Evolutionary conservation across 192 early-diverging fungal genomes (phyloP).

Genomic region (Coemansia javaensis): DNA sequence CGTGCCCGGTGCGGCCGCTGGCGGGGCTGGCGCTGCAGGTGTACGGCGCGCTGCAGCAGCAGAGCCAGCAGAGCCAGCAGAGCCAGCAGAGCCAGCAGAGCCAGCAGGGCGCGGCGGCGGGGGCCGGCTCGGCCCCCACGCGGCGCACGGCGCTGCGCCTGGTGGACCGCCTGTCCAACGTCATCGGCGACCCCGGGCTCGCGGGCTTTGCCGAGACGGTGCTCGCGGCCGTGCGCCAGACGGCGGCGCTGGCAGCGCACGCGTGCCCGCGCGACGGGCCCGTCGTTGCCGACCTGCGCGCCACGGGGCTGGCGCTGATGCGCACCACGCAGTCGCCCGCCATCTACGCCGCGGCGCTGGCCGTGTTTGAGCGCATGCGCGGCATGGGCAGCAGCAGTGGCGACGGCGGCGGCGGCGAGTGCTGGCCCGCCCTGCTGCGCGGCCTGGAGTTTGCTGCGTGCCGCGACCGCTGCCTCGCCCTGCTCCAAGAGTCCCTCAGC

Average conservation of each 20-base stretch:
- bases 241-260: slow-evolving; percentile 23
- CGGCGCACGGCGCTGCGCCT: slow-evolving; percentile 36
- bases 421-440: slow-evolving; percentile 26
- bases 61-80: no score
- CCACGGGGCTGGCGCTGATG: slow-evolving; percentile 30
- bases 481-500: slow-evolving; percentile 20
- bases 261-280: slow-evolving; percentile 25
- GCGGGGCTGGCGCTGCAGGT: slow-evolving; percentile 25
- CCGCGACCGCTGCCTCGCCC: slow-evolving; percentile 30
- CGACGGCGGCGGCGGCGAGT: slow-evolving; percentile 3
- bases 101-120: slow-evolving; percentile 23
- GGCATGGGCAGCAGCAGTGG: slow-evolving; percentile 10
- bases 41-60: slow-evolving; percentile 28
- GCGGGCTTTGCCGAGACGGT: slow-evolving; percentile 35
- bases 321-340: slow-evolving; percentile 14
- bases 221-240: slow-evolving; percentile 26
- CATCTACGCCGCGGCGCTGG: slow-evolving; percentile 28
- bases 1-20: slow-evolving; percentile 30
- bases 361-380: slow-evolving; percentile 45
- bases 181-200: slow-evolving; percentile 30
- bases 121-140: no score
- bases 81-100: no score
- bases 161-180: slow-evolving; percentile 43
- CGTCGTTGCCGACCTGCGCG: slow-evolving; percentile 20
- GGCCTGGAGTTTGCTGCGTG: slow-evolving; percentile 34